Base-by-base conservation (phyloP, 2,329 filamentous ascomycete genomes). In the Capronia epimyces region DNA sequence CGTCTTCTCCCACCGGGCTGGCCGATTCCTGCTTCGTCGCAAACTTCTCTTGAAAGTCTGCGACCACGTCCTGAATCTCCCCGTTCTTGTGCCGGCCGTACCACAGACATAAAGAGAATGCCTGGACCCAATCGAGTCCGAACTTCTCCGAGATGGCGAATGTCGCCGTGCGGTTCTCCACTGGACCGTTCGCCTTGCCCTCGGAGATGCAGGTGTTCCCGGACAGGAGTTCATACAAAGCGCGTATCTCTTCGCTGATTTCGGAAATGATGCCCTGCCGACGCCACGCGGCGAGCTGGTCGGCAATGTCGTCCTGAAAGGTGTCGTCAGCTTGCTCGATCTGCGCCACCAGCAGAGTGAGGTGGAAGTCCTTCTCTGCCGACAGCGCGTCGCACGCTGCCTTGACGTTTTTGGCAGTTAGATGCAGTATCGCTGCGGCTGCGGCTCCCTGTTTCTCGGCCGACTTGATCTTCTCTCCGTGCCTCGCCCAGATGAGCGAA, bases 61-160 rank as follows among this genome's bases (percentile, higher is more conserved):
- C 69, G 3, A 98, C 83, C 2, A 90, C 90, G 40, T 76, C 73
- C 43, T 84, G 80, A 37, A 96, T 76, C 29, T 82, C 78, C 39
- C 89, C 85, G 10, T 82, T 76, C 27, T 79, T 74, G 2, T 80
- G 76, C 34, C 83, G 86, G 39, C 83, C 84, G 66, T 95, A 98
- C 87, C 89, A 97, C 1, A 98, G 75, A 37, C 90, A 83, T 43
- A 98, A 76, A 9, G 88, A 91, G 67, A 98, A 95, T 0, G 90
- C 84, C 64, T 95, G 90, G 66, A 88, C 84, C 93, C 93, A 98
- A 66, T 94, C 87, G 29, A 98, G 75, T 3, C 82, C 82, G 65
- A 96, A 98, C 41, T 84, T 83, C 62, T 86, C 79, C 1, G 89
- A 87, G 58, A 98, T 87, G 47, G 83, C 78, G 64, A 98, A 95